phyloP scores from a whole-genome alignment of 179 eudicot genomes.

The Patellifolia procumbens region DNA sequence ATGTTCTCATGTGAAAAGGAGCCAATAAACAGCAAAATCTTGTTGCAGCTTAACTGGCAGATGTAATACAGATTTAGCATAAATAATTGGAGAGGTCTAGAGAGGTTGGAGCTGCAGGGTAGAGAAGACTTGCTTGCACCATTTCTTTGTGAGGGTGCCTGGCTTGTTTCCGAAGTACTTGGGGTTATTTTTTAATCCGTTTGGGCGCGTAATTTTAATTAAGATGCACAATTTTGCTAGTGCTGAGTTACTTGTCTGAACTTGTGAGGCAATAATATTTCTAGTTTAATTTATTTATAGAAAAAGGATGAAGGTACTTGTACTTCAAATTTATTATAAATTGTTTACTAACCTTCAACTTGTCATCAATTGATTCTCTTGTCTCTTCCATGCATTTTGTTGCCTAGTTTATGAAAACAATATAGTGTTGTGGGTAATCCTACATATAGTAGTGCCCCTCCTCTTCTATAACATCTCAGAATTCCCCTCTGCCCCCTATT shows the following conservation, averaged over 20 bases:
- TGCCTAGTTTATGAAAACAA: neutral
- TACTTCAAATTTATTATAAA: neutral
- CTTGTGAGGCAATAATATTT: constrained; percentile 1
- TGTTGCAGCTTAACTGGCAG: constrained; percentile 10
- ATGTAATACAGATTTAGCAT: neutral
- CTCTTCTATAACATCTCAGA: neutral
- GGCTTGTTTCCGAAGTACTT: neutral
- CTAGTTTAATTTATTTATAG: neutral
- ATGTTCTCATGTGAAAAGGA: constrained; percentile 59
- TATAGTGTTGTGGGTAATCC: neutral
- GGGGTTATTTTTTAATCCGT: neutral
- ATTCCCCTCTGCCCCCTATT: neutral
- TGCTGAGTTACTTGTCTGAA: neutral
- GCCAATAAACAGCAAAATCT: neutral
- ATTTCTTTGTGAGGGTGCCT: constrained; percentile 1
- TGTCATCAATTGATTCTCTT: neutral
- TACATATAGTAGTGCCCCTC: neutral
- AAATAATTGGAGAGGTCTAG: neutral
- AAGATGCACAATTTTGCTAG: neutral
- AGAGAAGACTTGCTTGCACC: constrained; percentile 6
- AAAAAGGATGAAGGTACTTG: neutral
- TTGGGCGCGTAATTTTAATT: neutral
- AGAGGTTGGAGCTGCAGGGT: constrained; percentile 5
- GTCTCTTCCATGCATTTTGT: neutral
- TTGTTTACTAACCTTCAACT: neutral